Conservation (phyloP, 169 alveolate species). For the Cryptosporidium meleagridis region DNA sequence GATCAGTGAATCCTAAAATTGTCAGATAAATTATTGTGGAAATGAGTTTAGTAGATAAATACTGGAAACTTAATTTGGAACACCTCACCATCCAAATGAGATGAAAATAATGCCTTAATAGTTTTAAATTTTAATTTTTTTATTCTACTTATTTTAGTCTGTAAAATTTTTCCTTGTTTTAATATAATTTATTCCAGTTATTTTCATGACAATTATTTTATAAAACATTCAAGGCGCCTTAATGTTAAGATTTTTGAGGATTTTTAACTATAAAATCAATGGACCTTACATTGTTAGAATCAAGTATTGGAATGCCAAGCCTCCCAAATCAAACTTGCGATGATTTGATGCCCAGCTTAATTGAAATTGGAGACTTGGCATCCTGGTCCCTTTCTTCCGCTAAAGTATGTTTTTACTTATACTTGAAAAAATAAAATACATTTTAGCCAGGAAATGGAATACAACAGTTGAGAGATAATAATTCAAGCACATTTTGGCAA, state of each 20-base stretch:
- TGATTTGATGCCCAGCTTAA: conserved; percentile 23
- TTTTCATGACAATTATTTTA: conserved; percentile 27
- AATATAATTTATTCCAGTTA: conserved; percentile 15
- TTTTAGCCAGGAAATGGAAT: conserved; percentile 79
- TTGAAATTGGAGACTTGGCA: conserved; percentile 67
- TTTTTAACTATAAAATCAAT: neutral
- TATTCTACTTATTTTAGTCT: neutral
- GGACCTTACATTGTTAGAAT: conserved; percentile 49
- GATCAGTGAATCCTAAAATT: neutral
- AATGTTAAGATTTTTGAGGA: neutral
- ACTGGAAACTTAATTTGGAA: neutral
- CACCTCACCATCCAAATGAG: conserved; percentile 14
- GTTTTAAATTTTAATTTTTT: neutral
- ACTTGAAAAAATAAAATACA: neutral
- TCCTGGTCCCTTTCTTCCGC: conserved; percentile 75
- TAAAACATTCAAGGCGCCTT: conserved; percentile 18
- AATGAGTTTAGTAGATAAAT: neutral
- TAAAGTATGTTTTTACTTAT: conserved; percentile 7
- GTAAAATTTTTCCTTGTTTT: neutral
- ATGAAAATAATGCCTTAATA: neutral
- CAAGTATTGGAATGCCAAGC: conserved; percentile 32
- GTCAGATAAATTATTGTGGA: neutral
- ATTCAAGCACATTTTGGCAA: conserved; percentile 88
- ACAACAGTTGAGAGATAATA: conserved; percentile 85
- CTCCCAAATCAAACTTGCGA: conserved; percentile 30